A percentile compares a stretch with the other conserved stretches of the same genome.
These are phyloP conservation scores for Trichoderma endophyticum DNA, from an alignment of 2,329 filamentous ascomycete species.

Conservation along the genomic window DNA sequence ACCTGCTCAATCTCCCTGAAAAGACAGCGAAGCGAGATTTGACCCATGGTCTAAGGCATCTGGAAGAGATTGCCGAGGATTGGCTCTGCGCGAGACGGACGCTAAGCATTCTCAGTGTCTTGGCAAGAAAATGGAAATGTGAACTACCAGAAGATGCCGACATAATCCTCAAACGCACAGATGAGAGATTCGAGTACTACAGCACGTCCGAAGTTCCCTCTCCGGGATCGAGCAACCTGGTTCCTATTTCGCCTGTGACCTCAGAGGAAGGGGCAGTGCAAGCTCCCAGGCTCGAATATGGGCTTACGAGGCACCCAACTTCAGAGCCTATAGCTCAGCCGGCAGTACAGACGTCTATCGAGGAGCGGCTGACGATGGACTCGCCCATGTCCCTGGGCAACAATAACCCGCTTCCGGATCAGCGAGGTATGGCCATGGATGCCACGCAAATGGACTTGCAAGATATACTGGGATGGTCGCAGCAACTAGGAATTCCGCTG, in stretches of 20 bases:
- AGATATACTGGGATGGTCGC: slow-evolving; percentile 29
- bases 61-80: slow-evolving; percentile 93
- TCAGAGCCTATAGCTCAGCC: slow-evolving; percentile 26
- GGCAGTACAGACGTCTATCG: slow-evolving; percentile 18
- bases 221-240: slow-evolving; percentile 39
- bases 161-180: slow-evolving; percentile 70
- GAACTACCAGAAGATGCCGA: slow-evolving; percentile 81
- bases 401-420: not conserved
- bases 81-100: slow-evolving; percentile 89
- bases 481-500: not conserved
- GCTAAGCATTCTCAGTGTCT: slow-evolving; percentile 77
- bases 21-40: slow-evolving; percentile 89
- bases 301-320: slow-evolving; percentile 34
- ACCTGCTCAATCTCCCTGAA: slow-evolving; percentile 87
- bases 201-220: slow-evolving; percentile 60
- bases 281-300: slow-evolving; percentile 31
- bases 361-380: slow-evolving; percentile 19
- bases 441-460: slow-evolving; percentile 24
- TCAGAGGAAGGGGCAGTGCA: slow-evolving; percentile 29
- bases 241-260: slow-evolving; percentile 27
- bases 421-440: slow-evolving; percentile 20
- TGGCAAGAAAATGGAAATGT: slow-evolving; percentile 86
- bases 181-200: slow-evolving; percentile 74
- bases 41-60: slow-evolving; percentile 81
- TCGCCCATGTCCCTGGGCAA: slow-evolving; percentile 11